Percentiles rank a stretch among this genome's conserved stretches.
These are phyloP conservation scores for Nigrospora sphaerica DNA, from an alignment of 2,329 filamentous ascomycete species.

Conservation along the genomic window DNA sequence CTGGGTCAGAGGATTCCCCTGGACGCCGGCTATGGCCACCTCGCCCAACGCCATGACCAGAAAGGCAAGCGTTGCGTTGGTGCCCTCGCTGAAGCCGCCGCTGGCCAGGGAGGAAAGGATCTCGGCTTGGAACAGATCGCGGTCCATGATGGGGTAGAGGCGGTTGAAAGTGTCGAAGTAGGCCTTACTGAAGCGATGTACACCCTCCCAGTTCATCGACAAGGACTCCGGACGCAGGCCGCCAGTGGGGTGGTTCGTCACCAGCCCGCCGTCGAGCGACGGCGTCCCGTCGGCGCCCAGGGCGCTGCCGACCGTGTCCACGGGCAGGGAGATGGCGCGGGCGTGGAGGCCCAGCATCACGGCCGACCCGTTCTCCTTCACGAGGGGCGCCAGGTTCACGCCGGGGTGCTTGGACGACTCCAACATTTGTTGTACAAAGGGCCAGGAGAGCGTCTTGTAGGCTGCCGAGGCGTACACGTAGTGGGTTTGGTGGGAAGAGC, in stretches of 20 bases:
- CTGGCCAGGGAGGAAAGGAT: conserved; percentile 36
- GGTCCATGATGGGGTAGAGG: conserved; percentile 50
- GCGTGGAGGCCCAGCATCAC: conserved; percentile 22
- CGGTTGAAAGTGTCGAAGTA: conserved; percentile 57
- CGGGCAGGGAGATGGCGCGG: conserved; percentile 7
- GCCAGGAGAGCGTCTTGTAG: conserved; percentile 47
- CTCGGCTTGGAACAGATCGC: conserved; percentile 43
- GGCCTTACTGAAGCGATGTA: conserved; percentile 41
- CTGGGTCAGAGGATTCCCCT: conserved; percentile 36
- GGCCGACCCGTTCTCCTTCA: conserved; percentile 26
- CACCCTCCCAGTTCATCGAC: conserved; percentile 33
- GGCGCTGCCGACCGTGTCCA: conserved; percentile 9
- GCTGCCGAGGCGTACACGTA: conserved; percentile 30
- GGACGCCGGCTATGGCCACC: conserved; percentile 43
- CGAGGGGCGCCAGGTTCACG: conserved; percentile 20
- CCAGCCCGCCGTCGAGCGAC: conserved; percentile 7
- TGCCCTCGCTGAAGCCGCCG: conserved; percentile 41
- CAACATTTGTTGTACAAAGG: conserved; percentile 32
- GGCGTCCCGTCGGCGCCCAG: conserved; percentile 6
- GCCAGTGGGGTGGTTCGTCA: conserved; percentile 6
- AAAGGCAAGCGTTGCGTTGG: conserved; percentile 43
- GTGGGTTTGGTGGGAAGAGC: not conserved
- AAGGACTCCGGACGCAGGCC: conserved; percentile 19
- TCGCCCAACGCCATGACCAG: conserved; percentile 54
- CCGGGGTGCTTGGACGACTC: conserved; percentile 23